Conservation (phyloP, 306 rosid genomes). For the Senna tora region DNA sequence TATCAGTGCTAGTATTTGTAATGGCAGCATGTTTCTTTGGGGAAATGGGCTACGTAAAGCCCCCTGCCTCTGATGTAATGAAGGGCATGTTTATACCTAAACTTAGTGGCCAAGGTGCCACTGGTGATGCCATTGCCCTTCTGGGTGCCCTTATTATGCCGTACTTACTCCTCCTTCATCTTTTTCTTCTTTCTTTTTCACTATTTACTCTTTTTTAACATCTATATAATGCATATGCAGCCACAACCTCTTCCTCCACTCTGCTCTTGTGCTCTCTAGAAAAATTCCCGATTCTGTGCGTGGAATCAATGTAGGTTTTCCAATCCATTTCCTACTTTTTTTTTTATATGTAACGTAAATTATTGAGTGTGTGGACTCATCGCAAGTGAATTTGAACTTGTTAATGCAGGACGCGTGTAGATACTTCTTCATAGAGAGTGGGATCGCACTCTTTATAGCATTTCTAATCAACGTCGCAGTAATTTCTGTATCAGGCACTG, state of each 20-base stretch:
- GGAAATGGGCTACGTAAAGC: conserved; percentile 80
- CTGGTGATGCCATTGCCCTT: conserved; percentile 84
- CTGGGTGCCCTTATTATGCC: conserved; percentile 96
- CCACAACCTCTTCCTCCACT: conserved; percentile 93
- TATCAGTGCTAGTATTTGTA: conserved; percentile 58
- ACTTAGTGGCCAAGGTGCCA: conserved; percentile 69
- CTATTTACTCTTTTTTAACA: too few species aligned
- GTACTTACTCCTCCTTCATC: conserved; percentile 40
- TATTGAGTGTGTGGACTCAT: too few species aligned
- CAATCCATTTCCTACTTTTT: background rate
- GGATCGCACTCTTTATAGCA: conserved; percentile 76
- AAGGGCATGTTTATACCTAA: conserved; percentile 74
- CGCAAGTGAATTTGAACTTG: background rate
- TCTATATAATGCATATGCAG: conserved; percentile 41
- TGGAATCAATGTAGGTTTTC: conserved; percentile 84
- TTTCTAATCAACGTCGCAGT: conserved; percentile 82
- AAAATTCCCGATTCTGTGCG: conserved; percentile 71
- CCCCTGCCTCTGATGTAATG: conserved; percentile 50
- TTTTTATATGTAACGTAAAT: too few species aligned
- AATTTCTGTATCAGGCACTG: conserved; percentile 71
- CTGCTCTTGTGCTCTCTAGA: conserved; percentile 89
- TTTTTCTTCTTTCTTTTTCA: too few species aligned
- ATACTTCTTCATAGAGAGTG: conserved; percentile 74
- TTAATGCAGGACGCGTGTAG: conserved; percentile 79
- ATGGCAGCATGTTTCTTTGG: conserved; percentile 96